phyloP scores from a whole-genome alignment of 2,329 filamentous ascomycete genomes.

The Alternaria brassicicola region DNA sequence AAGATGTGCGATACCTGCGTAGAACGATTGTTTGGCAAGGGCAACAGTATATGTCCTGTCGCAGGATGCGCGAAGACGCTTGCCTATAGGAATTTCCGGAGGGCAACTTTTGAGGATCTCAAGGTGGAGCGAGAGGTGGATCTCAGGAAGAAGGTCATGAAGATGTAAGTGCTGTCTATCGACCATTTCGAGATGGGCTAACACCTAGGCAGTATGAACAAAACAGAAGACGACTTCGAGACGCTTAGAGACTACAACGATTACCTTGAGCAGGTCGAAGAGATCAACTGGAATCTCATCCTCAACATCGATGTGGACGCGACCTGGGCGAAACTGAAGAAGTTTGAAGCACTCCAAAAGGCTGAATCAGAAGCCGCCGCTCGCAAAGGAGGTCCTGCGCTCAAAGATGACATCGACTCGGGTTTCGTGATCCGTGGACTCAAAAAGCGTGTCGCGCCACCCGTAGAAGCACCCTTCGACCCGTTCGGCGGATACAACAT shows the following conservation, averaged over 20 bases:
- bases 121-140: conserved; percentile 91
- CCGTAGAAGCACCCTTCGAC: conserved; percentile 79
- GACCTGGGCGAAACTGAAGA: conserved; percentile 63
- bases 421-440: conserved; percentile 77
- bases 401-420: conserved; percentile 24
- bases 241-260: conserved; percentile 84
- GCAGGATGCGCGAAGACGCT: conserved; percentile 86
- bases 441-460: conserved; percentile 66
- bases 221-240: conserved; percentile 89
- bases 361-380: conserved; percentile 52
- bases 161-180: conserved; percentile 50
- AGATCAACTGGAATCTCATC: conserved; percentile 87
- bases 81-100: conserved; percentile 81
- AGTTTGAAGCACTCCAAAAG: conserved; percentile 77
- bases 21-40: conserved; percentile 88
- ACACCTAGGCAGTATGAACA: conserved; percentile 72
- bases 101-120: conserved; percentile 89
- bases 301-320: conserved; percentile 71
- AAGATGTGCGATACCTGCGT: conserved; percentile 98
- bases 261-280: conserved; percentile 91
- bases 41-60: conserved; percentile 90
- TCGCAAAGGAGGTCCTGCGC: conserved; percentile 67
- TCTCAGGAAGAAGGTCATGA: conserved; percentile 78
- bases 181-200: background rate
- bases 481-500: conserved; percentile 80